Conservation (phyloP, 169 alveolate genomes). For the Cryptosporidium sp. region DNA sequence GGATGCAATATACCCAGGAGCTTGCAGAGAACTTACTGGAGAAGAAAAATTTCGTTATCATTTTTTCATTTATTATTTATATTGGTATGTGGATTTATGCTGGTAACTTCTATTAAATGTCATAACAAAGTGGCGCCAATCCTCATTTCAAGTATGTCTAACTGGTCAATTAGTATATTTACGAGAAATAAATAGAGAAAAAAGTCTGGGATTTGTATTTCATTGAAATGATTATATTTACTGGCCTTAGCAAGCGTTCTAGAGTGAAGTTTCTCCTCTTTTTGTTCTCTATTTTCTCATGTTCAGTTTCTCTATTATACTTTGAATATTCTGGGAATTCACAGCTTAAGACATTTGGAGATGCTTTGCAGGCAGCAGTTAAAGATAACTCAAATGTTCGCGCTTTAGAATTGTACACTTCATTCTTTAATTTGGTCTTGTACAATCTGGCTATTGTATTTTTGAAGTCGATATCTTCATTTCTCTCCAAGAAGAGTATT, state of each 20-base stretch:
- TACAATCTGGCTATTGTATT: neutral
- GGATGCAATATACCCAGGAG: constrained; percentile 3
- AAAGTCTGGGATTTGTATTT: too few relatives aligned
- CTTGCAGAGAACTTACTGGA: neutral
- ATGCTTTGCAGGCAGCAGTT: constrained; percentile 33
- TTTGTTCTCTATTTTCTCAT: neutral
- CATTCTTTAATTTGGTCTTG: neutral
- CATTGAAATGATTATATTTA: neutral
- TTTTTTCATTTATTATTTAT: neutral
- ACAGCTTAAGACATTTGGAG: constrained; percentile 28
- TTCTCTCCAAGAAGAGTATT: constrained; percentile 27
- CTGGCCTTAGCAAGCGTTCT: neutral
- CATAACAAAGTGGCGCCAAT: neutral
- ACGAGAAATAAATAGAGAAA: neutral
- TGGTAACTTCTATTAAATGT: neutral
- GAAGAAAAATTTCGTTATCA: neutral
- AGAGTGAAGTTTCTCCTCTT: neutral
- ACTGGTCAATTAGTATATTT: too few relatives aligned
- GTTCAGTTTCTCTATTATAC: neutral
- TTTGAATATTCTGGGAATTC: constrained; percentile 24
- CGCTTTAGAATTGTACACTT: neutral
- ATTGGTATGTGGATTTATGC: neutral
- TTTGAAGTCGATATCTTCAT: constrained; percentile 17
- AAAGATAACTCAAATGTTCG: neutral
- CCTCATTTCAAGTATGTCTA: neutral